Conservation (phyloP, 352 stramenopile species). For the Phytophthora capsici region DNA sequence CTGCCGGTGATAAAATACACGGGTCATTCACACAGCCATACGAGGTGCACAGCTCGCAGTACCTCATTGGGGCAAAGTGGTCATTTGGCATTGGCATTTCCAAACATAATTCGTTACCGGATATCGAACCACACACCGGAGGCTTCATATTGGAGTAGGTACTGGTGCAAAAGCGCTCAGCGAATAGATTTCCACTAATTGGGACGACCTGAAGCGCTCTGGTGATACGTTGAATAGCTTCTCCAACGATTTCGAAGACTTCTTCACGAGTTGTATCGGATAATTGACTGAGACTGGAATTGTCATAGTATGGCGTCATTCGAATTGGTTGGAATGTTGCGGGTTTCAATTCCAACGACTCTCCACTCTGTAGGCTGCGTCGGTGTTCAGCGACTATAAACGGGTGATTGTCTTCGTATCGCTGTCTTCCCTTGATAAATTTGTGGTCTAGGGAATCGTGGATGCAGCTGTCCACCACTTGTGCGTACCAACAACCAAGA, state of each 20-base stretch:
- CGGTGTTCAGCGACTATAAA: conserved; percentile 22
- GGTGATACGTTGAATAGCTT: conserved; percentile 59
- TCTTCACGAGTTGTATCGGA: conserved; percentile 35
- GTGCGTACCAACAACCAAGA: conserved; percentile 2
- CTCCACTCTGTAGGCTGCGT: conserved; percentile 4
- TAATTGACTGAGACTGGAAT: conserved; percentile 48
- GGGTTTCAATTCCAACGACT: conserved; percentile 20
- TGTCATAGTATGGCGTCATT: conserved; percentile 75
- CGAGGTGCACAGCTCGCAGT: conserved; percentile 49
- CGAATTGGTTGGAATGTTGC: conserved; percentile 56
- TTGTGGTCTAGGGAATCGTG: conserved; percentile 39
- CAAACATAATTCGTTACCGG: conserved; percentile 55
- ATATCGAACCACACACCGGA: conserved; percentile 53
- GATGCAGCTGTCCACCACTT: conserved; percentile 28
- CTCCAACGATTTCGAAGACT: conserved; percentile 58
- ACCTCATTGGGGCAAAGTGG: conserved; percentile 53
- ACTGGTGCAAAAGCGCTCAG: conserved; percentile 57
- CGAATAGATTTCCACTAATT: conserved; percentile 63
- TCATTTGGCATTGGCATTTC: conserved; percentile 72
- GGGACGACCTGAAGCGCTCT: conserved; percentile 63
- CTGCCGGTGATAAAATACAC: conserved; percentile 36
- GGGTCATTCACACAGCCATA: conserved; percentile 42
- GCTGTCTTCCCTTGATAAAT: conserved; percentile 13
- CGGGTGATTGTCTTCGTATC: conserved; percentile 30
- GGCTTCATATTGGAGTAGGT: conserved; percentile 47